Evolutionary conservation across 495 filamentous ascomycete species (phyloP).

Genomic region (Friedmanniomyces simplex): DNA sequence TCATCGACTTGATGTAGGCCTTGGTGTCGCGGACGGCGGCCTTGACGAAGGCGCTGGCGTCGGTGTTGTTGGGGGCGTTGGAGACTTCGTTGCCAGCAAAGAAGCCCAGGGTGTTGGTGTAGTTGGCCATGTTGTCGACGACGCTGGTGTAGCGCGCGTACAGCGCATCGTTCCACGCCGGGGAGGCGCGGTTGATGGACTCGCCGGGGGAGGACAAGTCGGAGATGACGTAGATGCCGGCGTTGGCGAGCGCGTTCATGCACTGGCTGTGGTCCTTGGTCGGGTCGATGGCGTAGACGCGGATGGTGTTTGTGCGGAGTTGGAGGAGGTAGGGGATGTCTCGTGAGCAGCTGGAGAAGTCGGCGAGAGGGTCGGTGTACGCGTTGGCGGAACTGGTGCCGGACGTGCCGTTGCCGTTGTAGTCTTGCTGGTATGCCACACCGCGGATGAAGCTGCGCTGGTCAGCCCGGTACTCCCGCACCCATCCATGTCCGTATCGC

Average conservation of each 20-base stretch:
- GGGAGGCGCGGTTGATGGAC: constrained; percentile 75
- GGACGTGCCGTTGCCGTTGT: constrained; percentile 37
- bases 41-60: constrained; percentile 85
- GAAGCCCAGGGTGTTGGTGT: constrained; percentile 86
- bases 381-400: constrained; percentile 19
- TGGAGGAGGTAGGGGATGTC: constrained; percentile 73
- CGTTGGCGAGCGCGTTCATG: constrained; percentile 71
- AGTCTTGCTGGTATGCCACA: constrained; percentile 73
- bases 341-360: constrained; percentile 57
- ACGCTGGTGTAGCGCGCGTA: constrained; percentile 74
- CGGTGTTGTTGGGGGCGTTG: constrained; percentile 71
- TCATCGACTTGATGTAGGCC: constrained; percentile 71
- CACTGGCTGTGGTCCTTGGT: constrained; percentile 65
- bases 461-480: not conserved
- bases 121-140: constrained; percentile 65
- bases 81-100: constrained; percentile 96
- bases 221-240: constrained; percentile 88
- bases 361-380: constrained; percentile 62
- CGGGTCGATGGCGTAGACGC: constrained; percentile 86
- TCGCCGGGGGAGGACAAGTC: constrained; percentile 69
- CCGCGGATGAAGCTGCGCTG: constrained; percentile 59
- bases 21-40: constrained; percentile 93
- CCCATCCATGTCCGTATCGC: constrained; percentile 1
- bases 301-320: constrained; percentile 79
- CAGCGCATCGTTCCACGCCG: constrained; percentile 64